A percentile compares a stretch with the other conserved stretches of the same genome.
Evolutionary conservation across 805 yeast genomes (phyloP).

Genomic region (Wickerhamomyces chambardii): DNA sequence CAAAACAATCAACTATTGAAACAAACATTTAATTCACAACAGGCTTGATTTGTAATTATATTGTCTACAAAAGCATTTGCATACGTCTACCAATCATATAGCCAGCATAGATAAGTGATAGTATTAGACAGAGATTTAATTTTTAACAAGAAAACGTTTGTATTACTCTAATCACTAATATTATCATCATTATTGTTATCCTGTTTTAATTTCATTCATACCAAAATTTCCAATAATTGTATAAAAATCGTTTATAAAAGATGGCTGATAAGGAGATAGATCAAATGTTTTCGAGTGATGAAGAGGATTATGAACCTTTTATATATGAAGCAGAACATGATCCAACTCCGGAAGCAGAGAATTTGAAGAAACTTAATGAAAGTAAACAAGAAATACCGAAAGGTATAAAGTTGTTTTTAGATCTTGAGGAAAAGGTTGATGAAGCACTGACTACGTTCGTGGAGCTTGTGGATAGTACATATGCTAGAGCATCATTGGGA

Average conservation of each 20-base stretch:
- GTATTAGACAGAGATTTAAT: too few relatives aligned
- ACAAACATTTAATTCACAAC: background rate
- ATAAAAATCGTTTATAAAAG: too few relatives aligned
- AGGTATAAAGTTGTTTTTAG: conserved; percentile 14
- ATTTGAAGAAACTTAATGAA: conserved; percentile 7
- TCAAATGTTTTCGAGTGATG: conserved; percentile 5
- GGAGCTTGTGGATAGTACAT: conserved; percentile 49
- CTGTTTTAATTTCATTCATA: too few relatives aligned
- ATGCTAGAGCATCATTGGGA: conserved; percentile 55
- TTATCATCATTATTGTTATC: too few relatives aligned
- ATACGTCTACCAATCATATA: too few relatives aligned
- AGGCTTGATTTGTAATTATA: too few relatives aligned
- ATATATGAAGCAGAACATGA: background rate
- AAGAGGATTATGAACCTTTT: conserved; percentile 11
- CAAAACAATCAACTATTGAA: background rate
- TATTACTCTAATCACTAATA: too few relatives aligned
- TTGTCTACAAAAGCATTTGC: too few relatives aligned
- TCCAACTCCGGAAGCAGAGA: conserved; percentile 2
- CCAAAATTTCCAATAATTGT: too few relatives aligned
- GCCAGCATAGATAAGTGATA: too few relatives aligned
- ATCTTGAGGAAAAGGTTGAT: conserved; percentile 47
- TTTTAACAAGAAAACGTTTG: too few relatives aligned
- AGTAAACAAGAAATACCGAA: conserved; percentile 13
- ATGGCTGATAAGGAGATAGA: too few relatives aligned
- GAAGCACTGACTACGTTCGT: conserved; percentile 60